Conservation (phyloP, 1,139 yeast genomes). For the Diutina neorugosa region DNA sequence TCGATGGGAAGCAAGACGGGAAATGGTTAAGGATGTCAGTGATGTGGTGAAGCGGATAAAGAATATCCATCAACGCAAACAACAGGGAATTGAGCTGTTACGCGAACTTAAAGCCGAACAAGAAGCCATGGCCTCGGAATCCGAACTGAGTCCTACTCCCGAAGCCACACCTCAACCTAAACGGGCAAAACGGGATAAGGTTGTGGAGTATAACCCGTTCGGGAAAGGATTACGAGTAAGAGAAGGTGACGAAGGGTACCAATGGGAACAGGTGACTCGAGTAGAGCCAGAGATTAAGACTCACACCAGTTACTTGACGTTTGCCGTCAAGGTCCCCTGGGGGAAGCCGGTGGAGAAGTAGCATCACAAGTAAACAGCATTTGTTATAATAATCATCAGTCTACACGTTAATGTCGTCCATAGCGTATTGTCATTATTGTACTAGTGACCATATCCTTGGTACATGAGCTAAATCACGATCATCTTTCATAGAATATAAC, state of each 20-base stretch:
- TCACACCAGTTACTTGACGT: slow-evolving; percentile 89
- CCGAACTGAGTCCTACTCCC: neutral
- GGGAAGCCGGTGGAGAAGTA: neutral
- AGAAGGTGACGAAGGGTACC: slow-evolving; percentile 74
- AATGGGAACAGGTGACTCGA: slow-evolving; percentile 77
- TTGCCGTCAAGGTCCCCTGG: slow-evolving; percentile 36
- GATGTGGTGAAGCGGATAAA: slow-evolving; percentile 74
- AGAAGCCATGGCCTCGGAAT: slow-evolving; percentile 10
- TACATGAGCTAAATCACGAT: too few species aligned
- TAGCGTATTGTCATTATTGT: too few species aligned
- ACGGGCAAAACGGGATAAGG: slow-evolving; percentile 7
- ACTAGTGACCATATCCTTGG: too few species aligned
- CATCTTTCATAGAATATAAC: too few species aligned
- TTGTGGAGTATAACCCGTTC: slow-evolving; percentile 75
- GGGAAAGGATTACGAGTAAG: slow-evolving; percentile 71
- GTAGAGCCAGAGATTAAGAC: slow-evolving; percentile 79
- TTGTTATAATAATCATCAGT: too few species aligned
- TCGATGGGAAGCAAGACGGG: slow-evolving; percentile 85
- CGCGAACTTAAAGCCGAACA: slow-evolving; percentile 23
- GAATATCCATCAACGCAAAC: slow-evolving; percentile 68
- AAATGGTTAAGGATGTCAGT: slow-evolving; percentile 68
- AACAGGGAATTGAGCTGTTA: slow-evolving; percentile 55
- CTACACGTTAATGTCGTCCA: too few species aligned
- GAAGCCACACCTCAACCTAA: neutral
- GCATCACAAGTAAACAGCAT: too few species aligned